phyloP scores from a whole-genome alignment of 148 eudicot genomes.

The Vaccinium macrocarpon region DNA sequence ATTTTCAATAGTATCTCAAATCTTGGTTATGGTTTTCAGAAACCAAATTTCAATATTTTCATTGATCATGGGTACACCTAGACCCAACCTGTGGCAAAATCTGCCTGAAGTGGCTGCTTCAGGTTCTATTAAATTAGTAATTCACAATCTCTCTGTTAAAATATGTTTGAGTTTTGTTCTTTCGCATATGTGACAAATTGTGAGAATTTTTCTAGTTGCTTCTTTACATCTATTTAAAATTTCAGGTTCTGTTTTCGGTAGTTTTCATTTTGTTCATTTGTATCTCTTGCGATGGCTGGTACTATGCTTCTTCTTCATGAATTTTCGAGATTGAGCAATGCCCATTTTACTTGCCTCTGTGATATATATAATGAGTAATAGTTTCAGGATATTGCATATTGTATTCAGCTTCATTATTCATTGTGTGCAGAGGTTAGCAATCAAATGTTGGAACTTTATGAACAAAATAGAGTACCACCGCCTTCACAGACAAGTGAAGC shows the following conservation, averaged over 20 bases:
- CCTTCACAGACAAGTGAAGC: slow-evolving; percentile 74
- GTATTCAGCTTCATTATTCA: slow-evolving; percentile 10
- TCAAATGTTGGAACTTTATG: slow-evolving; percentile 96
- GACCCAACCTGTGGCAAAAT: neutral
- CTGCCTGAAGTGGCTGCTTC: neutral
- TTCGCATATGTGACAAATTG: neutral
- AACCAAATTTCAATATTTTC: neutral
- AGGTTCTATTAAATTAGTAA: neutral
- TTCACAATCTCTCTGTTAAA: neutral
- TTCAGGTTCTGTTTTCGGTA: neutral
- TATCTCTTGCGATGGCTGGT: neutral
- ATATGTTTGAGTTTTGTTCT: neutral
- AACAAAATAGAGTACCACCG: slow-evolving; percentile 73
- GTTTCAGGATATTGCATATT: neutral
- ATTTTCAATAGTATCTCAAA: neutral
- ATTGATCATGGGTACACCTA: neutral
- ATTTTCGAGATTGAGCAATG: neutral
- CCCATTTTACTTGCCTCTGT: neutral
- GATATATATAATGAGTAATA: neutral
- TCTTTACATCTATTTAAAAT: neutral
- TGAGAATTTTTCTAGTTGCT: neutral
- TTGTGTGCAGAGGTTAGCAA: slow-evolving; percentile 86
- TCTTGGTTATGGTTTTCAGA: neutral
- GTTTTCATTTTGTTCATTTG: too few species aligned
- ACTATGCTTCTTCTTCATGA: neutral